Evolutionary conservation across 768 basidiomycete species (phyloP), one percentile per base, ranked within the genome.

Genomic region (Suillus fuscotomentosus): DNA sequence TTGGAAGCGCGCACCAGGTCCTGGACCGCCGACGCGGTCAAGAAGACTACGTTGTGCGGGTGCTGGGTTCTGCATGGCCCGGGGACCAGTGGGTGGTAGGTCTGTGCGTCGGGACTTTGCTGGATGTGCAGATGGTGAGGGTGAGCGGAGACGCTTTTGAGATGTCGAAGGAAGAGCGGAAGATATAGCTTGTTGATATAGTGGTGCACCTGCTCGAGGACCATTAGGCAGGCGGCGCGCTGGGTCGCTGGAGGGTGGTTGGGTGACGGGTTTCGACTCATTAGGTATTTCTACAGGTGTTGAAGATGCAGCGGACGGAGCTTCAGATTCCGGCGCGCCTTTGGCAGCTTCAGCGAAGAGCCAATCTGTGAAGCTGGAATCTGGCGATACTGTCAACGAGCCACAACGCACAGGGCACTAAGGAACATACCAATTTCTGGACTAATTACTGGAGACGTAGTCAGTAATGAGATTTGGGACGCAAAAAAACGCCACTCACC

Each of bases 291-390:
- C 56, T 66, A 74, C 61, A 66, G 73, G 43, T 41, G 77, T 69
- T 27, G 71, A 70, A 39, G 70, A 62, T 67, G 79, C 72, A 54
- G 69, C 43, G 62, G 78, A 61, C 65, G 78, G 78, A 42, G 77
- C 70, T 38, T 86, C 84, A 4, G 83, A 73, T 64, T 85, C 87
- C 6, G 83, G 78, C 27, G 83, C 84, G 60, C 89, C 89, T 74
- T 90, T 91, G 3, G 85, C 85, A 24, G 91, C 92, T 73, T 92
- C 91, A 41, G 78, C 77, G 72, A 97, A 97, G 24, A 97, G 78
- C 94, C 94, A 97, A 63, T 91, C 88, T 39, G 93, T 94, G 77
- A 97, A 97, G 64, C 82, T 86, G 53, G 86, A 77, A 72, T 96
- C 95, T 94, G 60, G 66, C 53, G 36, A 56, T 60, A 22, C 9